Evolutionary conservation across 345 rosid genomes (phyloP).

Genomic region (Populus nigra): DNA sequence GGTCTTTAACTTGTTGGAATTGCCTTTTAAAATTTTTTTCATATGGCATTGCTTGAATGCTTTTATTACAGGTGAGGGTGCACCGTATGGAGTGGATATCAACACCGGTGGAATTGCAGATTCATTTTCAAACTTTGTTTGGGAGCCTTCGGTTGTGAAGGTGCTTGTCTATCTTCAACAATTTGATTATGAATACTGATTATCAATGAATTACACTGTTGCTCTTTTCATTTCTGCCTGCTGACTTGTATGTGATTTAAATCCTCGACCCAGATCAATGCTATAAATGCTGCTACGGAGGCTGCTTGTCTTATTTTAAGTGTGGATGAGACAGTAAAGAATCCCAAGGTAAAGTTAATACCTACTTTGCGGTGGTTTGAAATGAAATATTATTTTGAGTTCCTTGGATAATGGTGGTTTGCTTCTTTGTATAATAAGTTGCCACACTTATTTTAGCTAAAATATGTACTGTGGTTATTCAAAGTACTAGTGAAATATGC

Average conservation of each 20-base stretch:
- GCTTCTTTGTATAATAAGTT: not conserved
- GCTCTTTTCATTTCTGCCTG: not conserved
- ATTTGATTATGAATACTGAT: not conserved
- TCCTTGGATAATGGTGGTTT: not conserved
- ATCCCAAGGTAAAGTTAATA: constrained; percentile 71
- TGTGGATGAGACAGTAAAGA: constrained; percentile 97
- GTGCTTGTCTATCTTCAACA: constrained; percentile 24
- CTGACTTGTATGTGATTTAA: not conserved
- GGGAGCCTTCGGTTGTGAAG: constrained; percentile 99
- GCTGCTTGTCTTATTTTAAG: constrained; percentile 95
- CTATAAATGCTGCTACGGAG: constrained; percentile 98
- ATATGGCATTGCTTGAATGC: not conserved
- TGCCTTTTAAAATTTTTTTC: not conserved
- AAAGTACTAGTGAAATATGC: not conserved
- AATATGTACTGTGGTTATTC: not conserved
- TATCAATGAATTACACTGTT: not conserved
- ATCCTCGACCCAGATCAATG: constrained; percentile 64
- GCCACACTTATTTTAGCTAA: not conserved
- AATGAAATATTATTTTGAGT: not conserved
- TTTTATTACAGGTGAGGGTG: constrained; percentile 65
- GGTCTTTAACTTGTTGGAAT: constrained; percentile 10
- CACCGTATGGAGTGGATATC: constrained; percentile 90
- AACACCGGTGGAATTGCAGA: constrained; percentile 94
- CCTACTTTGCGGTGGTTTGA: not conserved
- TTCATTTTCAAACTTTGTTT: constrained; percentile 92